phyloP scores from a whole-genome alignment of 176 grass and related monocot species.

The Saccharum spontaneum region DNA sequence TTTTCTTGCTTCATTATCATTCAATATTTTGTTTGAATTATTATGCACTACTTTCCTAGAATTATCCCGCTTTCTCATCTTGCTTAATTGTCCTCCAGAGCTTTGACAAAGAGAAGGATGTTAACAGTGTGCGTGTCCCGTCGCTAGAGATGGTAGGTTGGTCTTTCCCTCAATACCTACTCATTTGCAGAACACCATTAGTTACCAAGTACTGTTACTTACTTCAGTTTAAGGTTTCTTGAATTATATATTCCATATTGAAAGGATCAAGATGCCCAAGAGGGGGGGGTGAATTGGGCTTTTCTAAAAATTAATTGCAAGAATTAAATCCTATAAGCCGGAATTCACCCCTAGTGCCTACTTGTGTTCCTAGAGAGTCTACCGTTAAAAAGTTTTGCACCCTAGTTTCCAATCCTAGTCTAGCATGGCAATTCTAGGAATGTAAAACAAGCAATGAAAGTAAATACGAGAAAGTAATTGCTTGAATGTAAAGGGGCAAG shows the following conservation, averaged over 20 bases:
- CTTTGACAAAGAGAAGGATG: constrained; percentile 96
- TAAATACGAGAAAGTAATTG: too few relatives aligned
- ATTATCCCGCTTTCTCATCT: constrained; percentile 26
- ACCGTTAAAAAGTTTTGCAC: too few relatives aligned
- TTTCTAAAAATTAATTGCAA: too few relatives aligned
- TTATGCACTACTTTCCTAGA: neutral
- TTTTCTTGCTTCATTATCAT: constrained; percentile 5
- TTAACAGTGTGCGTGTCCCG: constrained; percentile 72
- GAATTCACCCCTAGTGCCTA: too few relatives aligned
- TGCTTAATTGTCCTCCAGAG: constrained; percentile 61
- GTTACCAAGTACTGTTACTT: constrained; percentile 1
- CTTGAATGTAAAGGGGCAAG: too few relatives aligned
- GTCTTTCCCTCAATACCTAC: neutral
- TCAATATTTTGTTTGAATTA: neutral
- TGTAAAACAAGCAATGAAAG: too few relatives aligned
- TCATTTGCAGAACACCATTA: constrained; percentile 30
- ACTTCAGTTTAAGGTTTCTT: neutral
- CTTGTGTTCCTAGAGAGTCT: too few relatives aligned
- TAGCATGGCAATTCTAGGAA: too few relatives aligned
- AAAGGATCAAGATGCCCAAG: too few relatives aligned
- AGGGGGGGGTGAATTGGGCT: too few relatives aligned
- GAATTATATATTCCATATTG: neutral
- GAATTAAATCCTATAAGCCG: too few relatives aligned
- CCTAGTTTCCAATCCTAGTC: too few relatives aligned
- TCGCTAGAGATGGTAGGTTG: constrained; percentile 80